These are phyloP conservation scores for Aspergillus sp. DNA, from an alignment of 2,329 filamentous ascomycete genomes.

Conservation along the genomic window DNA sequence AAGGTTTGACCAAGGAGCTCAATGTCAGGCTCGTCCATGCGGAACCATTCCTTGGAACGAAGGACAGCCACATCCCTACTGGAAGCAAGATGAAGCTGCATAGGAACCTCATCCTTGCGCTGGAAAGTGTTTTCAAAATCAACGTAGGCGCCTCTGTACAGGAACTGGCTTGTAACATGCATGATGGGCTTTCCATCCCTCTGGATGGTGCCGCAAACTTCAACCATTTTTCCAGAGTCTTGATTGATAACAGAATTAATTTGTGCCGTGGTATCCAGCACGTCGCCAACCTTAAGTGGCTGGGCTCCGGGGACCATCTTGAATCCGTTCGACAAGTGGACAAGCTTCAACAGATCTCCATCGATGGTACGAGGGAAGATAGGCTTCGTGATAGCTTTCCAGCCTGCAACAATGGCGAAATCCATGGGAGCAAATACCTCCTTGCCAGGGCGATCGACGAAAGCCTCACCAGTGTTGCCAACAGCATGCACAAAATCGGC, in stretches of 20 bases:
- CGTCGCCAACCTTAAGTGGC: slow-evolving; percentile 91
- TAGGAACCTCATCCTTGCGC: slow-evolving; percentile 91
- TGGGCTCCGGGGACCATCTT: slow-evolving; percentile 96
- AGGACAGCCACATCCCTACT: slow-evolving; percentile 91
- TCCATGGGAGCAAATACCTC: slow-evolving; percentile 96
- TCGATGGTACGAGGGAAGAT: slow-evolving; percentile 98
- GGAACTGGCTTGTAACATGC: slow-evolving; percentile 97
- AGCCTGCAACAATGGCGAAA: slow-evolving; percentile 95
- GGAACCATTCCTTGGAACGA: slow-evolving; percentile 97
- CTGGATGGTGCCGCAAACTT: slow-evolving; percentile 95
- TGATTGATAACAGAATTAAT: slow-evolving; percentile 98
- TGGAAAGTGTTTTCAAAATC: slow-evolving; percentile 99
- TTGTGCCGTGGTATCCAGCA: slow-evolving; percentile 87
- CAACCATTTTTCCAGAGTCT: slow-evolving; percentile 98
- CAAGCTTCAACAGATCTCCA: slow-evolving; percentile 90
- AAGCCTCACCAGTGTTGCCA: slow-evolving; percentile 95
- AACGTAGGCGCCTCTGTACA: slow-evolving; percentile 89
- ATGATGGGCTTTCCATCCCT: slow-evolving; percentile 83
- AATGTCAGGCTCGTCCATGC: slow-evolving; percentile 76
- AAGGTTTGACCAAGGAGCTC: slow-evolving; percentile 90
- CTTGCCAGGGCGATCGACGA: slow-evolving; percentile 93
- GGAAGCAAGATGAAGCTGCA: slow-evolving; percentile 84
- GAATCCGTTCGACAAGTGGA: slow-evolving; percentile 96
- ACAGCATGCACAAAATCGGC: slow-evolving; percentile 99
- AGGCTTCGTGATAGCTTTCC: slow-evolving; percentile 99